Percentiles rank a stretch among this genome's conserved stretches.
Evolutionary conservation across 805 yeast genomes (phyloP).

Genomic region (Hanseniaspora jakobsenii): DNA sequence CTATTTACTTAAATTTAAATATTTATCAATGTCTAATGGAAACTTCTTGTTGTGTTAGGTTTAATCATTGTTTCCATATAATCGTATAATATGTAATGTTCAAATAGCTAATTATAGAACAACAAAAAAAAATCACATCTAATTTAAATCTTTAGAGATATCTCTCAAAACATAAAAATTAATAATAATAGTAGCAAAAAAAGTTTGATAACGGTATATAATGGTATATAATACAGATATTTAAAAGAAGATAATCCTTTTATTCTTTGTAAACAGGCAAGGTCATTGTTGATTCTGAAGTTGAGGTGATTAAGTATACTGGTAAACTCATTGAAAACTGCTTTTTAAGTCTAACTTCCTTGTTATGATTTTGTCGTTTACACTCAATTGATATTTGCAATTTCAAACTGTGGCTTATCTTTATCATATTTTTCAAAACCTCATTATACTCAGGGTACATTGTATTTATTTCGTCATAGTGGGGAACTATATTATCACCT

Average conservation of each 20-base stretch:
- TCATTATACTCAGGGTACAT: conserved; percentile 1
- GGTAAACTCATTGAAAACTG: conserved; percentile 12
- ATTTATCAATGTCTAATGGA: too few species aligned
- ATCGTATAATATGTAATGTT: too few species aligned
- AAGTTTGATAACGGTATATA: too few species aligned
- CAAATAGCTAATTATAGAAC: too few species aligned
- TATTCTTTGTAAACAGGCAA: conserved; percentile 8
- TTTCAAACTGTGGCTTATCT: conserved; percentile 1
- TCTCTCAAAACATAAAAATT: neutral
- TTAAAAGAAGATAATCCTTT: neutral
- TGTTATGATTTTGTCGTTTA: neutral
- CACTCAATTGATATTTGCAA: neutral
- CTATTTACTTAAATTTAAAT: too few species aligned
- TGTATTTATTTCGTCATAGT: conserved; percentile 12
- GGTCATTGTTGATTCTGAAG: conserved; percentile 5
- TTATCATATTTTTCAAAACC: conserved; percentile 1
- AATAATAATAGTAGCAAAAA: too few species aligned
- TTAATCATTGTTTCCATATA: too few species aligned
- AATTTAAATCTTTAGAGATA: too few species aligned
- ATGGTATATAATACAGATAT: too few species aligned
- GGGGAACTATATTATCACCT: conserved; percentile 3
- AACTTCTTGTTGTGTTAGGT: too few species aligned
- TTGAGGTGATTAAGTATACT: conserved; percentile 5
- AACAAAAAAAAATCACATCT: too few species aligned
- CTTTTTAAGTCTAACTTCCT: conserved; percentile 1